Evolutionary conservation across 1,284 basidiomycete genomes (phyloP), one percentile per base, ranked within the genome.

Genomic region (Pseudozyma sp.): DNA sequence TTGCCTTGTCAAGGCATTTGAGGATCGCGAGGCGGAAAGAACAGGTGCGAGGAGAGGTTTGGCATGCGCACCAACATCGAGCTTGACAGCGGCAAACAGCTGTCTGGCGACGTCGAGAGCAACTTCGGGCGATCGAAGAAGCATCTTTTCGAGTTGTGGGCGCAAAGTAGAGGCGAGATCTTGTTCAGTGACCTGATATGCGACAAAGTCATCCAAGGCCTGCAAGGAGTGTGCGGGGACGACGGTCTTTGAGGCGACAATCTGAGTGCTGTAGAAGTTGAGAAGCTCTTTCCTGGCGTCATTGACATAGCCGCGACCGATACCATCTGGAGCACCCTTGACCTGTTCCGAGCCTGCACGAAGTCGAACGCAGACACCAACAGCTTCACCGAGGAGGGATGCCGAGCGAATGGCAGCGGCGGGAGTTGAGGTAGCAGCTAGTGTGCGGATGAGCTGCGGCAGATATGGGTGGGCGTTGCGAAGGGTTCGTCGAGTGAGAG

Each of bases 121-220:
- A 0, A 79, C 56, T 25, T 84, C 83, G 16, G 83, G 83, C 21
- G 83, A 83, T 38, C 82, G 70, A 0, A 83, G 76, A 8, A 83
- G 70, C 78, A 80, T 80, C 67, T 83, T 83, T 49, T 82, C 76
- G 21, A 84, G 76, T 25, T 80, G 68, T 9, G 83, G 83, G 11
- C 80, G 62, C n/a, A 84, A 57, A 2, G 71, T 59, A 13, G 51
- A 38, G 5, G 70, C n/a, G 18, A 83, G 53, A 21, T 81, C 80
- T 2, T 75, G 48, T 18, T 67, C 56, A 35, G 76, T 70, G 34
- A 83, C 61, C 18, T 74, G 54, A 2, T 56, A 44, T 7, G 62
- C 65, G 35, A 83, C 44, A 51, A 83, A 84, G 45, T 76, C 73
- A 34, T 70, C 54, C 44, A 83, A 71, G 18, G 82, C 77, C 14